Evolutionary conservation across 805 yeast species (phyloP), one percentile per base, ranked within the genome.

Genomic region (Metschnikowia colocasiae): DNA sequence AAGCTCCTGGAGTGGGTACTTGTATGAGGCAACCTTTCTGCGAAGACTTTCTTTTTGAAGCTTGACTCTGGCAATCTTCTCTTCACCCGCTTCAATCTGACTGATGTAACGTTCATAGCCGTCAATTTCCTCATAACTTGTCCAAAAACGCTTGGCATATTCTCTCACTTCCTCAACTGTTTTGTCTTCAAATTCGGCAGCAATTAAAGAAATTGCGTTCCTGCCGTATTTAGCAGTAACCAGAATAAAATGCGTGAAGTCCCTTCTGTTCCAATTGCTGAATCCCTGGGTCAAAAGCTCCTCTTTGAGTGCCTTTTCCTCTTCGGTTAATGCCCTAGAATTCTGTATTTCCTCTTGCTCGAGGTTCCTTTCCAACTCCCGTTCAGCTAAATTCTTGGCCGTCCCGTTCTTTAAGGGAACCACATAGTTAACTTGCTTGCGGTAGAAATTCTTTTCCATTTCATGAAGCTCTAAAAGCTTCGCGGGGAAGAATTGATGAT

Each of bases 401-500:
- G 79, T 69, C 6, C 85, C 88, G 32, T 76, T 79, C 43, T 80
- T 73, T 23, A 81, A 65, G 12, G 88, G 90, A 0, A 82, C 86
- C 55, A 74, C 71, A 67, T 79, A 85, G 12, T 79, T 80, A 20
- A 79, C 76, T 56, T 77, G 81, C 59, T 88, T 85, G 47, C 87
- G 83, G 63, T 77, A 85, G 65, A 81, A 84, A 48, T 85, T 81
- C 57, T 83, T 82, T 61, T 94, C 98, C 64, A 83, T 77, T 49
- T 89, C 96, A 60, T 86, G 82, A 34, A 94, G 63, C 46, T 85
- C 89, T 53, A 79, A 74, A 39, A 94, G 69, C 60, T 86, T 78
- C n/a, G 83, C 76, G 1, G 96, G 89, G 63, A 78, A 87, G 58
- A 94, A 88, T 65, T 94, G 99, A 66, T 91, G 97, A 60, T 94